Evolutionary conservation across 2,329 filamentous ascomycete genomes (phyloP).

Genomic region (Hirsutella rhossiliensis): DNA sequence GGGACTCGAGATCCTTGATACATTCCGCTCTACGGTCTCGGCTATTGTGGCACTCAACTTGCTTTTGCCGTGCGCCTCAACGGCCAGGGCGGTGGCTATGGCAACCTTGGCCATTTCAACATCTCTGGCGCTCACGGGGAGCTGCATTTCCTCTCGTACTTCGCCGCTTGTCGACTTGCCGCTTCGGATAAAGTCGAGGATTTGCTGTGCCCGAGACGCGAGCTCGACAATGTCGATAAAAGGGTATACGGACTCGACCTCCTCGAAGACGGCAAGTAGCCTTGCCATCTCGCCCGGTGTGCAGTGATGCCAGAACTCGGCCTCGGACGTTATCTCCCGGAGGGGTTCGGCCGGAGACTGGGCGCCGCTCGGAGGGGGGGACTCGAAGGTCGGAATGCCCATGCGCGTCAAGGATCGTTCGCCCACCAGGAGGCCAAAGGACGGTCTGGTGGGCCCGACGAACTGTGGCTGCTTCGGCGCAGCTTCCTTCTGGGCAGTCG

Average conservation of each 20-base stretch:
- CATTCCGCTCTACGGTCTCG: constrained; percentile 15
- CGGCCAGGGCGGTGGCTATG: constrained; percentile 18
- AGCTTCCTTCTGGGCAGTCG: constrained; percentile 7
- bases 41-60: constrained; percentile 15
- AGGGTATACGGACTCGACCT: constrained; percentile 24
- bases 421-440: constrained; percentile 21
- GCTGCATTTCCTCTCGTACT: constrained; percentile 8
- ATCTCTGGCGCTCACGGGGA: constrained; percentile 11
- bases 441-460: constrained; percentile 22
- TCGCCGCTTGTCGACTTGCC: neutral
- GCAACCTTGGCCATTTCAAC: constrained; percentile 21
- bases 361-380: constrained; percentile 11
- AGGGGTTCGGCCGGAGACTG: constrained; percentile 9
- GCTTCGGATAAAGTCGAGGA: constrained; percentile 12
- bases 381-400: constrained; percentile 18
- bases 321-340: constrained; percentile 7
- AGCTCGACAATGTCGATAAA: constrained; percentile 18
- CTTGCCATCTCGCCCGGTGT: constrained; percentile 14
- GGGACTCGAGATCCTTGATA: constrained; percentile 14
- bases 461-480: constrained; percentile 21
- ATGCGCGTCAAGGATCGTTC: constrained; percentile 22
- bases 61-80: constrained; percentile 19
- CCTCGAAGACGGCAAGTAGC: constrained; percentile 23
- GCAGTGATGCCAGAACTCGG: constrained; percentile 12
- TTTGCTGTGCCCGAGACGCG: constrained; percentile 10